These are phyloP conservation scores for Plantago ovata DNA, from an alignment of 257 asterid genomes.

Conservation along the genomic window DNA sequence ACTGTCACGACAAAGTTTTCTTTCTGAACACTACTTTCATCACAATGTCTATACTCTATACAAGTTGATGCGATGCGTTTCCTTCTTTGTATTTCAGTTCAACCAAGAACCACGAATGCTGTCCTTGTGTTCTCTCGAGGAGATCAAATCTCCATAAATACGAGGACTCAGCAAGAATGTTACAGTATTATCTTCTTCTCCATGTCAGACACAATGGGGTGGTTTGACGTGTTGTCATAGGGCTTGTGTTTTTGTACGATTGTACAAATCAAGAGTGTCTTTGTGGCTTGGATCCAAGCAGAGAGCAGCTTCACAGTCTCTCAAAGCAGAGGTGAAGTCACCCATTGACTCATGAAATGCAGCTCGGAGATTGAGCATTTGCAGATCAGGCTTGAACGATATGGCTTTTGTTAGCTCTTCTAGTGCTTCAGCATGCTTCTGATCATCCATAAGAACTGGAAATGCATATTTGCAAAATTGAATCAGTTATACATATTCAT, in stretches of 20 bases:
- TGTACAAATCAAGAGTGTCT: conserved; percentile 51
- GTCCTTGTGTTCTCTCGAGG: conserved; percentile 1
- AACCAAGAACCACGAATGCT: not conserved
- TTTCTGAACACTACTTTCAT: not conserved
- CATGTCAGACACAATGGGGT: not conserved
- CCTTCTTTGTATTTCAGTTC: not conserved
- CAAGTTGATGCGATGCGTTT: not conserved
- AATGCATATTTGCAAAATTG: conserved; percentile 15
- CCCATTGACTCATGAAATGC: conserved; percentile 59
- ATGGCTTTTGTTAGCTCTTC: conserved; percentile 51
- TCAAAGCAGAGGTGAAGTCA: conserved; percentile 38
- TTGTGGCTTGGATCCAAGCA: conserved; percentile 58
- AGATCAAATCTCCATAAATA: not conserved
- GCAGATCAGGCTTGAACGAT: conserved; percentile 52
- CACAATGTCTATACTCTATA: conserved; percentile 4
- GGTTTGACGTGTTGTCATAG: not conserved
- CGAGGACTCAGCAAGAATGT: not conserved
- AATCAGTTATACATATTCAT: not conserved
- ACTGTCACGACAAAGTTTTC: conserved; percentile 1
- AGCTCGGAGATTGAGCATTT: conserved; percentile 57
- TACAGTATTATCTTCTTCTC: not conserved
- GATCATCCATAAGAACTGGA: conserved; percentile 62
- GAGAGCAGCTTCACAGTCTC: conserved; percentile 57
- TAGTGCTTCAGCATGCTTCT: conserved; percentile 47
- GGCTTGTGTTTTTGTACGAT: conserved; percentile 34